Evolutionary conservation across 1,139 yeast genomes (phyloP).

Genomic region (Lodderomyces parapsilosis): DNA sequence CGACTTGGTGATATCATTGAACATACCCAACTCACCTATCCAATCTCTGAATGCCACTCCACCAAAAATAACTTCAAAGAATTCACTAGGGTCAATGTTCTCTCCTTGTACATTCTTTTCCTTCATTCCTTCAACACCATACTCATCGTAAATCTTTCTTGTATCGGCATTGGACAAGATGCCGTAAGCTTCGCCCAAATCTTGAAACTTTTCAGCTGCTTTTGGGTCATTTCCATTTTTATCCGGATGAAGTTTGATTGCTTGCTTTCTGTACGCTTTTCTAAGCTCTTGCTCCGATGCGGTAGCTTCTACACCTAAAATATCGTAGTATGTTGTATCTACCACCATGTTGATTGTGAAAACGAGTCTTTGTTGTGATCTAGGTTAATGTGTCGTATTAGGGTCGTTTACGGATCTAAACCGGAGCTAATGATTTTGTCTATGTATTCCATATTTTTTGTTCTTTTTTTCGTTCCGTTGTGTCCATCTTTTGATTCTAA

Average conservation of each 20-base stretch:
- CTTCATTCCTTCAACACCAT: slow-evolving; percentile 45
- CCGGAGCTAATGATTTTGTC: too few relatives aligned
- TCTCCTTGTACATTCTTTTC: slow-evolving; percentile 21
- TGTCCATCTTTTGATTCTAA: neutral
- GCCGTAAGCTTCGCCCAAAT: slow-evolving; percentile 59
- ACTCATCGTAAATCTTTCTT: slow-evolving; percentile 41
- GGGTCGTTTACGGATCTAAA: too few relatives aligned
- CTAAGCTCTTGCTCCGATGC: slow-evolving; percentile 85
- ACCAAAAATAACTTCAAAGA: slow-evolving; percentile 85
- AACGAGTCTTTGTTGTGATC: too few relatives aligned
- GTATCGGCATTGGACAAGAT: slow-evolving; percentile 36
- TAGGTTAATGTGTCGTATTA: too few relatives aligned
- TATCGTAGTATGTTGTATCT: slow-evolving; percentile 86
- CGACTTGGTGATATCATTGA: slow-evolving; percentile 76
- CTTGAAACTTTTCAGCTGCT: slow-evolving; percentile 95
- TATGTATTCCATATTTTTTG: too few relatives aligned
- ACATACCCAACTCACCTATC: slow-evolving; percentile 87
- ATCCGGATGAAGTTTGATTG: slow-evolving; percentile 93
- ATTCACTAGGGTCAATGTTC: slow-evolving; percentile 39
- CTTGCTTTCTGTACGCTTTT: slow-evolving; percentile 91
- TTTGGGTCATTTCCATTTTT: slow-evolving; percentile 76
- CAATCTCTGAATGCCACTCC: slow-evolving; percentile 65
- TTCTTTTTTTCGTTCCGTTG: slow-evolving; percentile 1
- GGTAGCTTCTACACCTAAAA: slow-evolving; percentile 72
- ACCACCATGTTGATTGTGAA: slow-evolving; percentile 60